A percentile compares a stretch with the other conserved stretches of the same genome.
Conservation (phyloP, 2,329 filamentous ascomycete species). For the Microsporum audouinii region DNA sequence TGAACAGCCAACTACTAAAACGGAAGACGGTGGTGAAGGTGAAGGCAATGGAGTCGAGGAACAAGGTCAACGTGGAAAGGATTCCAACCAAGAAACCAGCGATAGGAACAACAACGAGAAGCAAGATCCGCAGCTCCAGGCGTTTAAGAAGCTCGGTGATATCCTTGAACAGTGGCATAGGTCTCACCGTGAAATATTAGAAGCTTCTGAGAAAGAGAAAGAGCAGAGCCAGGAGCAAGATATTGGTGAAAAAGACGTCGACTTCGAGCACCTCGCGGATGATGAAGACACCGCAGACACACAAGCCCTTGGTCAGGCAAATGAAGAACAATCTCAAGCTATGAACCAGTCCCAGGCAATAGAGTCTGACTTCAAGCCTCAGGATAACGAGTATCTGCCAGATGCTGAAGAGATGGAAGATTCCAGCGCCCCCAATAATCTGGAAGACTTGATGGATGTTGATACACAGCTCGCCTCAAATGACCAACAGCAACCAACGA, state of each 20-base stretch:
- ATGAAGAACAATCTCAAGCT: slow-evolving; percentile 72
- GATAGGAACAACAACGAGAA: slow-evolving; percentile 27
- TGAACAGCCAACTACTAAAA: slow-evolving; percentile 35
- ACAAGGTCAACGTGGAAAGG: slow-evolving; percentile 22
- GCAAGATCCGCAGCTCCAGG: slow-evolving; percentile 45
- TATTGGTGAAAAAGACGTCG: slow-evolving; percentile 62
- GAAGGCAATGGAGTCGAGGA: slow-evolving; percentile 26
- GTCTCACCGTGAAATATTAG: slow-evolving; percentile 70
- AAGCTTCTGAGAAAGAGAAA: slow-evolving; percentile 45
- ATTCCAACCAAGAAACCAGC: slow-evolving; percentile 20
- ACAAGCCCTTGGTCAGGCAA: slow-evolving; percentile 81
- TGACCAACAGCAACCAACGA: slow-evolving; percentile 22
- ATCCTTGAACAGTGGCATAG: slow-evolving; percentile 86
- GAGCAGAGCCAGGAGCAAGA: slow-evolving; percentile 45
- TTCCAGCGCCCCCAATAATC: slow-evolving; percentile 34
- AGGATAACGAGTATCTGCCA: slow-evolving; percentile 48
- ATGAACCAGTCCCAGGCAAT: slow-evolving; percentile 84
- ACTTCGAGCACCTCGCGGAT: slow-evolving; percentile 86
- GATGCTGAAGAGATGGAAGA: slow-evolving; percentile 37
- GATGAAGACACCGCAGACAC: slow-evolving; percentile 73
- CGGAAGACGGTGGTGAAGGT: slow-evolving; percentile 35
- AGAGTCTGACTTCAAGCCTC: slow-evolving; percentile 49
- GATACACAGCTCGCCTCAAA: slow-evolving; percentile 26
- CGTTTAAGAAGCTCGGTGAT: slow-evolving; percentile 91
- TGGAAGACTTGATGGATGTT: slow-evolving; percentile 37